A percentile compares a stretch with the other conserved stretches of the same genome.
phyloP scores from a whole-genome alignment of 148 eudicot species.

The Vaccinium macrocarpon region DNA sequence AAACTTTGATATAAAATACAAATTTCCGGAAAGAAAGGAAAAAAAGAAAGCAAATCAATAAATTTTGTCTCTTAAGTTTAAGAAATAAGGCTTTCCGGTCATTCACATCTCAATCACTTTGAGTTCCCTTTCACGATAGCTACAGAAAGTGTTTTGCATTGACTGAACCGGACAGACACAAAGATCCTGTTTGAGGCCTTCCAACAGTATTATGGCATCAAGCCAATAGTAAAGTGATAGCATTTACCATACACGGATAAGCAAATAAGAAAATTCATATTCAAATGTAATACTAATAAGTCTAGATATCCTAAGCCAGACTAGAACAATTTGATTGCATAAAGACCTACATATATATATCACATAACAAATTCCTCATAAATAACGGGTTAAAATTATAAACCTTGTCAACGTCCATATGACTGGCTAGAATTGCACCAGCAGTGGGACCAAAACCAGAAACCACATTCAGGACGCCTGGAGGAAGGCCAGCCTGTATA shows the following conservation, averaged over 20 bases:
- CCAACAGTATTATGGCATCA: not conserved
- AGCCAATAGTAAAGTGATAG: not conserved
- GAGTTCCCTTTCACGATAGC: not conserved
- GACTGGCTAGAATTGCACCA: constrained; percentile 57
- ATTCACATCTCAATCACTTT: not conserved
- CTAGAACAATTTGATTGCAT: constrained; percentile 8
- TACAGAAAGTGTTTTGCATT: not conserved
- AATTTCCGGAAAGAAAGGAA: not conserved
- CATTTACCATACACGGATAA: not conserved
- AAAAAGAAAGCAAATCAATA: not conserved
- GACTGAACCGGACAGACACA: not conserved
- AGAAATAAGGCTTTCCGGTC: not conserved
- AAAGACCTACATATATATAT: not conserved
- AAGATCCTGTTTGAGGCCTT: not conserved
- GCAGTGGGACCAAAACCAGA: constrained; percentile 67
- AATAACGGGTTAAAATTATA: not conserved
- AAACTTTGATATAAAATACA: not conserved
- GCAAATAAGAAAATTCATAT: not conserved
- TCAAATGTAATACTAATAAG: not conserved
- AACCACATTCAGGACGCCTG: constrained; percentile 60
- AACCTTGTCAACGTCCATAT: constrained; percentile 70
- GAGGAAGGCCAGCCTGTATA: constrained; percentile 58
- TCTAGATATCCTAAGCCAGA: not conserved
- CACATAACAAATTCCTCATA: not conserved
- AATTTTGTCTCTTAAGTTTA: not conserved